Evolutionary conservation across 2,329 filamentous ascomycete species (phyloP).

Genomic region (Clonostachys solani): DNA sequence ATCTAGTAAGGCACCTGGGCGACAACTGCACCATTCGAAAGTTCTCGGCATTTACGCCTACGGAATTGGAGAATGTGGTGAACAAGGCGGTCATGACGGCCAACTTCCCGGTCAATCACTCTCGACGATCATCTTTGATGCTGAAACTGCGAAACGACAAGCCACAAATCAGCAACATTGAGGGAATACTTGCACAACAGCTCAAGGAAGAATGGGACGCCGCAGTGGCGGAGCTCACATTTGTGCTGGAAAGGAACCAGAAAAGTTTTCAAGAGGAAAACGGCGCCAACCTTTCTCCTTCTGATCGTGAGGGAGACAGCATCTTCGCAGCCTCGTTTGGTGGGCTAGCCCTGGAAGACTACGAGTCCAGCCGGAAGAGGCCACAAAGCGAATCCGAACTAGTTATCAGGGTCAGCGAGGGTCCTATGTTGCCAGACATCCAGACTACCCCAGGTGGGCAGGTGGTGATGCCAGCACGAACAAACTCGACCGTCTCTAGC

Average conservation of each 20-base stretch:
- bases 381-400: too few species aligned
- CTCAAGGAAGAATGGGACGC: conserved; percentile 33
- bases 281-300: conserved; percentile 8
- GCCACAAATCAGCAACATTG: conserved; percentile 1
- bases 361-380: conserved; percentile 15
- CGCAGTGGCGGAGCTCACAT: conserved; percentile 21
- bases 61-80: conserved; percentile 26
- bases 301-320: conserved; percentile 13
- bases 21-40: conserved; percentile 36
- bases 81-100: conserved; percentile 24
- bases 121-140: conserved; percentile 26
- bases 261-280: conserved; percentile 7
- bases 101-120: conserved; percentile 7
- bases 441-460: conserved; percentile 6
- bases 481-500: conserved; percentile 25
- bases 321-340: conserved; percentile 26
- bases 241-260: conserved; percentile 28
- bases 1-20: conserved; percentile 37
- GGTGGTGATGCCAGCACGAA: conserved; percentile 11
- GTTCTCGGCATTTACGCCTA: conserved; percentile 34
- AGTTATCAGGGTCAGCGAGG: not conserved
- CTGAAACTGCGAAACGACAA: conserved; percentile 23
- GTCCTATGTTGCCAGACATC: not conserved
- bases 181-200: conserved; percentile 20
- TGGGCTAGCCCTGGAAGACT: conserved; percentile 25